Conservation (phyloP, 1,284 basidiomycete species). For the Coniferiporia sulphurascens region DNA sequence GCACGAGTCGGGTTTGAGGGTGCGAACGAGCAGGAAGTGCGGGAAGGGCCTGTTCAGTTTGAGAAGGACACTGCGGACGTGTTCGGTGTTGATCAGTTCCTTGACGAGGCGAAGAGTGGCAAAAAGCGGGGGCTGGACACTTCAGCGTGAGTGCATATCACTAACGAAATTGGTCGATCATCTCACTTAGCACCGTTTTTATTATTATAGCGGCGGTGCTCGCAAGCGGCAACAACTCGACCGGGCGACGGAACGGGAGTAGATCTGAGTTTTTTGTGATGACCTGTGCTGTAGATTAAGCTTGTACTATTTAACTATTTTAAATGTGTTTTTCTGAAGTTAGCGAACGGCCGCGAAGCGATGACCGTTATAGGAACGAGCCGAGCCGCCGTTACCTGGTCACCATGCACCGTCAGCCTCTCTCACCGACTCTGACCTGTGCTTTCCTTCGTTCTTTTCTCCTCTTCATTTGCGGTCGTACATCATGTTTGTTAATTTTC, state of each 20-base stretch:
- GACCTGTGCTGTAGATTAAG: constrained; percentile 7
- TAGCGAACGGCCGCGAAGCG: not conserved
- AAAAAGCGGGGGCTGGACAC: constrained; percentile 86
- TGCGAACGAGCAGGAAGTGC: constrained; percentile 72
- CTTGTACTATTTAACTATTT: not conserved
- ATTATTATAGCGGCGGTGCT: constrained; percentile 22
- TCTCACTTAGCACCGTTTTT: not conserved
- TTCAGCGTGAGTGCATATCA: constrained; percentile 48
- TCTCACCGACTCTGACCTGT: not conserved
- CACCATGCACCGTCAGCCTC: constrained; percentile 4
- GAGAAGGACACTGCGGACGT: constrained; percentile 97
- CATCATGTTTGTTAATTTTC: constrained; percentile 5
- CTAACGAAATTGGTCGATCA: not conserved
- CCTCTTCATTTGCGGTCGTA: not conserved
- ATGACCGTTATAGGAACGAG: not conserved
- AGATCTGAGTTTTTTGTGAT: not conserved
- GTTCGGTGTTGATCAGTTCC: constrained; percentile 97
- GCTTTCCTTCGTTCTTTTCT: constrained; percentile 3
- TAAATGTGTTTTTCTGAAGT: not conserved
- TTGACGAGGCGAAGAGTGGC: constrained; percentile 94
- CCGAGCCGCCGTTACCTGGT: not conserved
- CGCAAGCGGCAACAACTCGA: constrained; percentile 28
- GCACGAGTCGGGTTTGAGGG: constrained; percentile 87
- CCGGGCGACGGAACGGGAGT: constrained; percentile 20
- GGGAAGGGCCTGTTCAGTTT: constrained; percentile 97